Evolutionary conservation across 192 early-diverging fungal species (phyloP).

Genomic region (Geosiphon pyriformis): DNA sequence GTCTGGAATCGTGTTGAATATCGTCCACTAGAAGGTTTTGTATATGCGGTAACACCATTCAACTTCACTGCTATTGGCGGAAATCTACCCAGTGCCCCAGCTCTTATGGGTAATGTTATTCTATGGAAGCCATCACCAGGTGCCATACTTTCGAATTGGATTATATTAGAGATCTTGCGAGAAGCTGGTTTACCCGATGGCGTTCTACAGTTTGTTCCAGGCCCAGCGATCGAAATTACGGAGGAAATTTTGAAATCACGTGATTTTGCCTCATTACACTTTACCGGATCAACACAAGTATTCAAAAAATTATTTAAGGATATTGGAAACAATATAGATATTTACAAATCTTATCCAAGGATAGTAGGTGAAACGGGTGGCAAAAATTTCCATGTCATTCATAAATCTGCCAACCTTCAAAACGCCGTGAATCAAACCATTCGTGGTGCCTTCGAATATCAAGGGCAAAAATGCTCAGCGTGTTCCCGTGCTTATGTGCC

Average conservation of each 20-base stretch:
- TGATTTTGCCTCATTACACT: conserved; percentile 95
- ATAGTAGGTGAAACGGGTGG: conserved; percentile 99
- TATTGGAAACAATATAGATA: conserved; percentile 86
- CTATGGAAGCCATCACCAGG: conserved; percentile 94
- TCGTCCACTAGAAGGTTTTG: conserved; percentile 95
- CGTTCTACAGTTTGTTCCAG: conserved; percentile 97
- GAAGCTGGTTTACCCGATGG: conserved; percentile 96
- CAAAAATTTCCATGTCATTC: conserved; percentile 97
- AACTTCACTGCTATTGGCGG: conserved; percentile 99
- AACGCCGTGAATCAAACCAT: conserved; percentile 86
- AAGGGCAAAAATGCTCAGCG: conserved; percentile 98
- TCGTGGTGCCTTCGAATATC: conserved; percentile 92
- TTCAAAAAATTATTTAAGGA: conserved; percentile 92
- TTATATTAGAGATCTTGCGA: conserved; percentile 82
- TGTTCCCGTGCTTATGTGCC: conserved; percentile 89
- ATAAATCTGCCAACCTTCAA: conserved; percentile 69
- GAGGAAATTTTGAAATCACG: conserved; percentile 76
- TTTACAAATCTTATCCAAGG: conserved; percentile 89
- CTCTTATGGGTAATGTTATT: conserved; percentile 96
- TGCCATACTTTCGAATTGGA: conserved; percentile 86
- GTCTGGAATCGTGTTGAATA: conserved; percentile 97
- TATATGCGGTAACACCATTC: conserved; percentile 96
- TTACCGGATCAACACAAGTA: conserved; percentile 89
- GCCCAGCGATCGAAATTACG: conserved; percentile 76
- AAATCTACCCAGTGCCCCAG: conserved; percentile 89